Conservation (phyloP, 2,329 filamentous ascomycete genomes). For the Hypoxylon sp. region DNA sequence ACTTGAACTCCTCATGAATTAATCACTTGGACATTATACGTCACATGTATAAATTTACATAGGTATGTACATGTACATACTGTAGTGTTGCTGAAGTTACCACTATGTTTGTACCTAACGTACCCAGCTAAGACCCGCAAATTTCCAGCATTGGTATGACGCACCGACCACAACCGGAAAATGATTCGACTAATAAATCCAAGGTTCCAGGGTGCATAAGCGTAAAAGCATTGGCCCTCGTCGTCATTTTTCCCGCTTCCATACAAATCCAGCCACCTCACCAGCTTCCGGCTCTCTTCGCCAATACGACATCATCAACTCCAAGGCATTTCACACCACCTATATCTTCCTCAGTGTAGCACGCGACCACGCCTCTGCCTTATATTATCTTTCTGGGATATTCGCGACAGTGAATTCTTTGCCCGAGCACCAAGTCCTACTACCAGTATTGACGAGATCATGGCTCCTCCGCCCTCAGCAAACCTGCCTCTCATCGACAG, state of each 20-base stretch:
- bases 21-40: neutral
- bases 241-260: slow-evolving; percentile 47
- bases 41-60: neutral
- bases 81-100: neutral
- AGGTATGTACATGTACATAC: slow-evolving; percentile 1
- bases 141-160: slow-evolving; percentile 21
- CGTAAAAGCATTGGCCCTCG: slow-evolving; percentile 32
- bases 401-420: slow-evolving; percentile 24
- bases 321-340: slow-evolving; percentile 19
- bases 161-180: slow-evolving; percentile 28
- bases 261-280: slow-evolving; percentile 49
- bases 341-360: slow-evolving; percentile 26
- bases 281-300: slow-evolving; percentile 41
- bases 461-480: slow-evolving; percentile 82
- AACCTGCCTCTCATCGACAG: slow-evolving; percentile 80
- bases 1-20: neutral
- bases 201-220: slow-evolving; percentile 11
- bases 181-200: slow-evolving; percentile 1
- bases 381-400: slow-evolving; percentile 28
- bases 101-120: neutral
- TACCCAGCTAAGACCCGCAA: slow-evolving; percentile 3
- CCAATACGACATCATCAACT: slow-evolving; percentile 38
- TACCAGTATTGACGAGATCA: slow-evolving; percentile 53
- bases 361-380: slow-evolving; percentile 30
- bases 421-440: slow-evolving; percentile 2